Evolutionary conservation across 805 yeast species (phyloP), one percentile per base, ranked within the genome.

Genomic region (Blastobotrys attinorum): DNA sequence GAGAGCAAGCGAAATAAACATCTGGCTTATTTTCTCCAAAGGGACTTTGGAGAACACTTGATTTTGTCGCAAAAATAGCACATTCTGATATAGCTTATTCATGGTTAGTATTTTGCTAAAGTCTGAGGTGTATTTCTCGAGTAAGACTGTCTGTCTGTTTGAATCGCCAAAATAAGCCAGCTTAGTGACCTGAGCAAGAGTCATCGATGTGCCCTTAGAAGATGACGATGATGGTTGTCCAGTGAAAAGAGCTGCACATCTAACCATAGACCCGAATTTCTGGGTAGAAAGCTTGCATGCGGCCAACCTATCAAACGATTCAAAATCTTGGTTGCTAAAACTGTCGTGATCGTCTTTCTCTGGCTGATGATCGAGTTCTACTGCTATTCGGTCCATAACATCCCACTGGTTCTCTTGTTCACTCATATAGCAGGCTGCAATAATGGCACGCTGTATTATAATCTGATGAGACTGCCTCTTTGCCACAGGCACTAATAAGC

Each of bases 1-100:
- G 3, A 59, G 45, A 21, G 58, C 47, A 10, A 47, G 52, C 17
- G 44, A 40, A 3, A 60, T 40, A 6, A 51, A 41, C 16, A 37
- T 39, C 23, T 47, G 31, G 7, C 44, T 44, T 2, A 51, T 16
- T 45, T 44, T 43, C 16, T 34, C 43, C 22, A 22, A 32, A n/a
- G 35, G 29, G 3, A 46, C 37, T n/a, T 42, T 39, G 8, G 37
- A 22, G 3, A 53, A 37, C 11, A 51, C 40, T 10, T 22, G 17
- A n/a, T 34, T 39, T 16, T 23, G 13, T 23, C 22, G 15, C 2
- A 47, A 42, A 4, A 31, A 11, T 13, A 32, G 21, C 6, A 47
- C 22, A 18, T 32, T 42, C 6, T 23, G 17, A 25, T 31, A 41
- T 3, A 32, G 11, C 34, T 41, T 39, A 23, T 49, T 36, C 51